These are phyloP conservation scores for Coemansia sp. DNA, from an alignment of 192 early-diverging fungal species.

Conservation along the genomic window DNA sequence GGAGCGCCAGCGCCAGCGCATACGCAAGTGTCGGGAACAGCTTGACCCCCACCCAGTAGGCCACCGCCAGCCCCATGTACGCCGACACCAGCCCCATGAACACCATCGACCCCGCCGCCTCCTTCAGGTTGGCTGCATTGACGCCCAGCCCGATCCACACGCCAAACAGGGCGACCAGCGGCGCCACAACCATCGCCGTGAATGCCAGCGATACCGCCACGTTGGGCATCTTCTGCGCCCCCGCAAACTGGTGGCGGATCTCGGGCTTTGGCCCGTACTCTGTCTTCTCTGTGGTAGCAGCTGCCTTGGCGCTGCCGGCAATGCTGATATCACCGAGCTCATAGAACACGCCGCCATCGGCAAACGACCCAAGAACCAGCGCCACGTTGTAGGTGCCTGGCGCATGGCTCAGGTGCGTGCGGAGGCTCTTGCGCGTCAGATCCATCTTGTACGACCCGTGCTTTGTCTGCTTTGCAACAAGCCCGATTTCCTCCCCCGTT, in stretches of 20 bases:
- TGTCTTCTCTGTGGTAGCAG: neutral
- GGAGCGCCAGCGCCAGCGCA: conserved; percentile 46
- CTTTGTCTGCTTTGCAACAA: conserved; percentile 25
- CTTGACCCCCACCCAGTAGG: conserved; percentile 51
- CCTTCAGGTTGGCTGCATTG: conserved; percentile 25
- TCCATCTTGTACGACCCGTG: conserved; percentile 33
- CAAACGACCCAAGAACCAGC: conserved; percentile 44
- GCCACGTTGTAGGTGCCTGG: conserved; percentile 34
- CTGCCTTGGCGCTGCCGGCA: conserved; percentile 2
- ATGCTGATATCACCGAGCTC: conserved; percentile 29
- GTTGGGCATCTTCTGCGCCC: conserved; percentile 45
- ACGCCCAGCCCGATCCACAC: conserved; percentile 47
- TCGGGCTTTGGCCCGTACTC: conserved; percentile 28
- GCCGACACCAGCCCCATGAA: conserved; percentile 45
- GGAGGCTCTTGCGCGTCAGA: conserved; percentile 37
- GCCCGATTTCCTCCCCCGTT: conserved; percentile 26
- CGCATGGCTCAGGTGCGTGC: conserved; percentile 17
- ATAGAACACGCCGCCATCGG: conserved; percentile 32
- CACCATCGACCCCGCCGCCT: conserved; percentile 22
- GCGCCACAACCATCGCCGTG: conserved; percentile 18
- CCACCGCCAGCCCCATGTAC: conserved; percentile 44
- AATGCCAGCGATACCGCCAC: conserved; percentile 38
- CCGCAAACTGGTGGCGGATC: conserved; percentile 48
- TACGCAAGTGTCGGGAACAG: conserved; percentile 48
- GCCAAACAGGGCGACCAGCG: conserved; percentile 24